These are phyloP conservation scores for Backusella psychrophila DNA, from an alignment of 192 early-diverging fungal species.

Conservation along the genomic window DNA sequence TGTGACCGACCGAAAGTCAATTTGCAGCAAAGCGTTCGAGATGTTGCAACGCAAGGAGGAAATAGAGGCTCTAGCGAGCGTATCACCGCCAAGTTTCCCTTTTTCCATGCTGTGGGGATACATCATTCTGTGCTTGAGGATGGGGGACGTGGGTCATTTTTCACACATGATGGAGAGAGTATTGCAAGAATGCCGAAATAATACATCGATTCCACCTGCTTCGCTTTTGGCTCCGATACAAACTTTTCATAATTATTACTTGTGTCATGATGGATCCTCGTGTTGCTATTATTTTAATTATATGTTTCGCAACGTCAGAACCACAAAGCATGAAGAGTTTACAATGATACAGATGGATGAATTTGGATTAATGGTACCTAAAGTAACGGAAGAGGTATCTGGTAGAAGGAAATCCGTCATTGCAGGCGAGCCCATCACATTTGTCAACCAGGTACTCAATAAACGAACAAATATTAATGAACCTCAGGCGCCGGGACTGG, in stretches of 20 bases:
- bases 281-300: conserved; percentile 26
- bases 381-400: background rate
- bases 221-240: conserved; percentile 24
- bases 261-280: background rate
- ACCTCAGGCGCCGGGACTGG: background rate
- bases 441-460: conserved; percentile 1
- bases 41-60: conserved; percentile 10
- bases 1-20: background rate
- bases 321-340: conserved; percentile 1
- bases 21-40: conserved; percentile 11
- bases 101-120: conserved; percentile 15
- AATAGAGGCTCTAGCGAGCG: background rate
- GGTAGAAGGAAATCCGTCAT: background rate
- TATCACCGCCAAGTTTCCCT: background rate
- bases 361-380: conserved; percentile 1
- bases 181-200: background rate
- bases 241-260: conserved; percentile 15
- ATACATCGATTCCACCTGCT: background rate
- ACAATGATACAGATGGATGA: background rate
- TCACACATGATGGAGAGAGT: background rate
- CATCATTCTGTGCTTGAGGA: conserved; percentile 14
- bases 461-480: conserved; percentile 8
- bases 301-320: conserved; percentile 14
- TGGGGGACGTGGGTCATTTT: conserved; percentile 14
- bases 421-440: background rate